Base-by-base conservation (phyloP, 805 yeast species). In the Blastobotrys chiropterorum region DNA sequence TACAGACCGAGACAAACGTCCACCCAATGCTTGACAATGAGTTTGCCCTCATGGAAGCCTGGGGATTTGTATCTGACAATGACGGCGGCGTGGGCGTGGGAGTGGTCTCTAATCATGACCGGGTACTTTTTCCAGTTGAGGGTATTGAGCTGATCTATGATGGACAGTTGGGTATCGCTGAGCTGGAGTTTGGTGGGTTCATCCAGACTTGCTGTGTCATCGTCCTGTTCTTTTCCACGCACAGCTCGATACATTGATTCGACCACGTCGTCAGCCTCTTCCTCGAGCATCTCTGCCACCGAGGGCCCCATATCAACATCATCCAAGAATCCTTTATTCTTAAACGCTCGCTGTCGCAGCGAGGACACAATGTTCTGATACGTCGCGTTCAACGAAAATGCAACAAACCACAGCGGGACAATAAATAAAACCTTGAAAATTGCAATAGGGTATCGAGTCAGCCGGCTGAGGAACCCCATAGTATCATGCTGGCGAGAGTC, bases 11-110 rank as follows among this genome's bases (percentile, higher is more conserved):
- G 11, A 26, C 34, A 26, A 11, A 26, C 34, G 22, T 75, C 69
- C 7, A 83, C 67, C 75, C 85, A 84, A 65, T 87, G 95, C 41
- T 67, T 68, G 22, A 87, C 76, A 3, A 85, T 87, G 2, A 72
- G 63, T 59, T 80, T 77, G 0, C 96, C 96, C 65, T 88, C 95
- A 34, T 67, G 78, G 56, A 83, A 82, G 8, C 74, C 73, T 30
- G 76, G 78, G 20, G 70, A 69, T n/a, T 66, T 62, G 55, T 76
- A 79, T 47, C 95, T 75, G 43, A 83, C 86, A 53, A 88, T 85
- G 1, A 88, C 83, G 1, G 94, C 95, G 1, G 95, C 88, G 62
- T 88, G 96, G 0, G 95, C 78, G 44, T 82, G 78, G 47, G 74
- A 74, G 3, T 92, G 82, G 30, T 77, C 70, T 39, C 83, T 75